A percentile compares a stretch with the other conserved stretches of the same genome.
These are phyloP conservation scores for Verticillium klebahnii DNA, from an alignment of 2,329 filamentous ascomycete genomes.

Conservation along the genomic window DNA sequence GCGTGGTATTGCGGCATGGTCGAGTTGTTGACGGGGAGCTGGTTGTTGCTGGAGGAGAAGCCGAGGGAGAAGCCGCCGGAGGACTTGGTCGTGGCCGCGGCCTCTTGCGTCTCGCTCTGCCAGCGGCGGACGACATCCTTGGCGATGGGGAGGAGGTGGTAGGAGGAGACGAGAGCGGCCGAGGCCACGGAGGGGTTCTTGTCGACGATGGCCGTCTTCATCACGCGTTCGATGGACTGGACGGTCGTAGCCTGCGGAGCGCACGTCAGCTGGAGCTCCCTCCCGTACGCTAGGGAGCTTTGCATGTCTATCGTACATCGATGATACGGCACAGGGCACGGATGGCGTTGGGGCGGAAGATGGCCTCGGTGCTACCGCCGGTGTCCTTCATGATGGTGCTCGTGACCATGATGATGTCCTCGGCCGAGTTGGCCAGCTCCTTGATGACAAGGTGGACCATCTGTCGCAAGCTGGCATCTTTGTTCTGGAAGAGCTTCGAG, in stretches of 20 bases:
- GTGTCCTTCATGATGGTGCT: slow-evolving; percentile 99
- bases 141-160: slow-evolving; percentile 94
- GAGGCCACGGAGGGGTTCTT: slow-evolving; percentile 97
- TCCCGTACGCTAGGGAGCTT: neutral
- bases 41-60: slow-evolving; percentile 74
- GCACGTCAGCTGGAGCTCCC: slow-evolving; percentile 5
- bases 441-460: slow-evolving; percentile 99
- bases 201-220: slow-evolving; percentile 99
- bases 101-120: slow-evolving; percentile 98
- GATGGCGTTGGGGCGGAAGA: slow-evolving; percentile 95
- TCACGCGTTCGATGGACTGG: slow-evolving; percentile 94
- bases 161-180: slow-evolving; percentile 91
- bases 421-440: slow-evolving; percentile 89
- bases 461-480: slow-evolving; percentile 94
- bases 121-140: slow-evolving; percentile 93
- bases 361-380: slow-evolving; percentile 86
- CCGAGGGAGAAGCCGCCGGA: slow-evolving; percentile 86
- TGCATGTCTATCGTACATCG: slow-evolving; percentile 57
- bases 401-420: slow-evolving; percentile 99
- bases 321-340: slow-evolving; percentile 94
- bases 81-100: slow-evolving; percentile 84
- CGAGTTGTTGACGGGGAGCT: slow-evolving; percentile 81
- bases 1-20: slow-evolving; percentile 99
- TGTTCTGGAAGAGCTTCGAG: slow-evolving; percentile 99
- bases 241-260: slow-evolving; percentile 75